phyloP scores from a whole-genome alignment of 2,329 filamentous ascomycete species.

The Neocucurbitaria cava region DNA sequence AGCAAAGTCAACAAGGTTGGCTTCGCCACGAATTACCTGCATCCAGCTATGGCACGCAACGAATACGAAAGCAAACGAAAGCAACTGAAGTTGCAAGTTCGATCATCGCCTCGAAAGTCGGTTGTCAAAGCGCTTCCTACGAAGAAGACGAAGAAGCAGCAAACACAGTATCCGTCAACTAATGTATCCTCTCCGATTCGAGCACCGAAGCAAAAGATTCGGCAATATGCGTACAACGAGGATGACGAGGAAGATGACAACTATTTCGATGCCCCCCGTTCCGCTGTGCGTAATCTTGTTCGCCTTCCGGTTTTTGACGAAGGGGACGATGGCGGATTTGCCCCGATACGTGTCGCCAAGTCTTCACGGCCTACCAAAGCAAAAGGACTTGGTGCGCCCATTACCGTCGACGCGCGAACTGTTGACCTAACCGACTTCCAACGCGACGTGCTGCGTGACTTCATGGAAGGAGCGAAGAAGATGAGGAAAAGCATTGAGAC shows the following conservation, averaged over 20 bases:
- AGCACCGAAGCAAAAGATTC: constrained; percentile 48
- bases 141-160: constrained; percentile 39
- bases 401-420: constrained; percentile 63
- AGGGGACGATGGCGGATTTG: constrained; percentile 56
- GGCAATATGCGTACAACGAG: constrained; percentile 33
- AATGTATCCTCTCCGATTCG: constrained; percentile 71
- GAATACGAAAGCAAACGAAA: constrained; percentile 51
- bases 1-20: constrained; percentile 69
- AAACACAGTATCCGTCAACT: constrained; percentile 65
- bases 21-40: constrained; percentile 78
- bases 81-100: constrained; percentile 61
- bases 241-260: constrained; percentile 35
- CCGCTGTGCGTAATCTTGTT: constrained; percentile 30
- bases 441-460: constrained; percentile 67
- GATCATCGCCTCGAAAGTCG: constrained; percentile 54
- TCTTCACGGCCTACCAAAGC: constrained; percentile 46
- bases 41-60: constrained; percentile 53
- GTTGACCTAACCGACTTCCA: constrained; percentile 65
- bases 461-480: constrained; percentile 67
- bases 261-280: constrained; percentile 31
- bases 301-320: constrained; percentile 47
- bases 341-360: constrained; percentile 43
- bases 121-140: constrained; percentile 26
- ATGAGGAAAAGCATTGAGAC: constrained; percentile 69
- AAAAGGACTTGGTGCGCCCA: constrained; percentile 63